phyloP scores from a whole-genome alignment of 805 yeast species.

The Kazachstania africana region DNA sequence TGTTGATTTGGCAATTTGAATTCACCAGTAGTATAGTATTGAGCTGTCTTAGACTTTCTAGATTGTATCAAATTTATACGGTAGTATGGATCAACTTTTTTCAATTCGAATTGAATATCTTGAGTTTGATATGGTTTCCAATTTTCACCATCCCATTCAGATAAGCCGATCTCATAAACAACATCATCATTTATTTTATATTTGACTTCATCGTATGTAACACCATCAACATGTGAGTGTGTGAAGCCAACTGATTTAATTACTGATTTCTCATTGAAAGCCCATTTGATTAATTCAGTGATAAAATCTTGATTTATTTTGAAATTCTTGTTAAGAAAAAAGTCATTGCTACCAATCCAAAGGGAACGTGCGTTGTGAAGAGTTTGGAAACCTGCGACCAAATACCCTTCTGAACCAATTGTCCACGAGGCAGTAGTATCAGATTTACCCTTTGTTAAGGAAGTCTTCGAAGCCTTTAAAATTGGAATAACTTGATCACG shows the following conservation, averaged over 20 bases:
- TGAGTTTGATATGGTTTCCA: constrained; percentile 64
- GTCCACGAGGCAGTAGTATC: constrained; percentile 71
- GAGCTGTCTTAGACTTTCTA: constrained; percentile 27
- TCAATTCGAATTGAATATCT: constrained; percentile 72
- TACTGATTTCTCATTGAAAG: constrained; percentile 56
- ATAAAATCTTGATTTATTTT: constrained; percentile 30
- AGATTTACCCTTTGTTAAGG: constrained; percentile 43
- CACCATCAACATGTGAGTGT: constrained; percentile 40
- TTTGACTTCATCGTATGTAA: constrained; percentile 30
- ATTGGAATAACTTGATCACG: constrained; percentile 62
- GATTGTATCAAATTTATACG: constrained; percentile 50
- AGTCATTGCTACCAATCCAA: constrained; percentile 66
- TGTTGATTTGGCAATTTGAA: constrained; percentile 89
- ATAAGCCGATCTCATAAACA: constrained; percentile 36
- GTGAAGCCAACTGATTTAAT: constrained; percentile 42
- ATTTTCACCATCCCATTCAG: constrained; percentile 37
- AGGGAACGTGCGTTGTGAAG: constrained; percentile 62
- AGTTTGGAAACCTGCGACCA: constrained; percentile 71
- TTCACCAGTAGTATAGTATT: constrained; percentile 40
- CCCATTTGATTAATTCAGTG: constrained; percentile 52
- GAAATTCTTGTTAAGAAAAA: constrained; percentile 34
- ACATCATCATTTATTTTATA: constrained; percentile 74
- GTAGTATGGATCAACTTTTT: constrained; percentile 91
- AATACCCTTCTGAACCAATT: constrained; percentile 64
- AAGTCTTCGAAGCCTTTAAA: constrained; percentile 50